Percentiles rank a stretch among this genome's conserved stretches.
phyloP scores from a whole-genome alignment of 331 rosid genomes.

The Erythrophleum ivorense region DNA sequence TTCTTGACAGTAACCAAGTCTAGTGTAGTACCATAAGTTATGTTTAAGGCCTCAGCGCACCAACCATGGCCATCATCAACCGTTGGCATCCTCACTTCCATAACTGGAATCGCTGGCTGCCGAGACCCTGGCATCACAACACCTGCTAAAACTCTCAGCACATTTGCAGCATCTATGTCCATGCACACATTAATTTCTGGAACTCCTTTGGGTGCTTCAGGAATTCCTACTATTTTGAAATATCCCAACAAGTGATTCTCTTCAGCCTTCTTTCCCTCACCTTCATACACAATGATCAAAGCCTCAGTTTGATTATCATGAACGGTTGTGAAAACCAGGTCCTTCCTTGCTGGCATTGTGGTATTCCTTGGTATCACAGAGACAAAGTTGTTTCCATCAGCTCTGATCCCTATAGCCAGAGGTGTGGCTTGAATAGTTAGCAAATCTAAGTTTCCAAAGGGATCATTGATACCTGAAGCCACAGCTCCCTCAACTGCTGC shows the following conservation, averaged over 20 bases:
- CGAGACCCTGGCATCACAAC: constrained; percentile 63
- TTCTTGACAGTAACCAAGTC: constrained; percentile 67
- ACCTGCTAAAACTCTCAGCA: constrained; percentile 64
- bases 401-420: constrained; percentile 76
- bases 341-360: constrained; percentile 77
- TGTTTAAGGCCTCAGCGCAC: constrained; percentile 71
- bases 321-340: constrained; percentile 69
- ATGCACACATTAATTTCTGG: constrained; percentile 74
- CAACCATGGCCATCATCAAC: constrained; percentile 83
- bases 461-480: constrained; percentile 81
- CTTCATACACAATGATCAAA: constrained; percentile 78
- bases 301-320: constrained; percentile 82
- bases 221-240: constrained; percentile 80
- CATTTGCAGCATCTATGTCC: constrained; percentile 73
- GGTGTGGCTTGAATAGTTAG: constrained; percentile 82
- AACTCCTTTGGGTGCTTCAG: constrained; percentile 65
- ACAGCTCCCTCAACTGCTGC: constrained; percentile 92
- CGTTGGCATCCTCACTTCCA: constrained; percentile 86
- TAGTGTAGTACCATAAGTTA: constrained; percentile 59
- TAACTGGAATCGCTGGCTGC: constrained; percentile 55
- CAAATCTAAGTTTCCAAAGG: constrained; percentile 80
- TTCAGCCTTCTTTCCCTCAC: constrained; percentile 62
- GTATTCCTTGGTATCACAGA: constrained; percentile 79
- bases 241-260: constrained; percentile 83
- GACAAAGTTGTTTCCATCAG: constrained; percentile 65